phyloP scores from a whole-genome alignment of 495 filamentous ascomycete genomes.

The Daldinia bambusicola region DNA sequence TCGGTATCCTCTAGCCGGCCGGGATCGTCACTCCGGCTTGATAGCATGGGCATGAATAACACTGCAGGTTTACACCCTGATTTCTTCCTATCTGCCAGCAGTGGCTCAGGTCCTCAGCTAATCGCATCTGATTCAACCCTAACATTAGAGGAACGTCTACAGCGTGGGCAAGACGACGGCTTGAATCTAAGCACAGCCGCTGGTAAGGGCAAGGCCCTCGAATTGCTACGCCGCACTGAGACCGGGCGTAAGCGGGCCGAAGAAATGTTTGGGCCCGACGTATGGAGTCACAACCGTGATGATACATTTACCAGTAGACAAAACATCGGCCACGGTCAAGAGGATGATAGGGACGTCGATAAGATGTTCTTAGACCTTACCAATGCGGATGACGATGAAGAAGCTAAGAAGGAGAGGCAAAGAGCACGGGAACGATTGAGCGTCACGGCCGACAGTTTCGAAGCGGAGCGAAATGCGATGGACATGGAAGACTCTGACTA shows the following conservation, averaged over 20 bases:
- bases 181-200: slow-evolving; percentile 47
- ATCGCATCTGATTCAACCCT: slow-evolving; percentile 47
- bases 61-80: slow-evolving; percentile 46
- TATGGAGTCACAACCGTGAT: slow-evolving; percentile 47
- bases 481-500: slow-evolving; percentile 52
- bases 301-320: slow-evolving; percentile 39
- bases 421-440: slow-evolving; percentile 38
- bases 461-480: slow-evolving; percentile 51
- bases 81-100: slow-evolving; percentile 51
- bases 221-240: slow-evolving; percentile 54
- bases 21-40: slow-evolving; percentile 46
- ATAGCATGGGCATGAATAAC: slow-evolving; percentile 50
- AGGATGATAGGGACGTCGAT: slow-evolving; percentile 58
- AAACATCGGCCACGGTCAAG: slow-evolving; percentile 41
- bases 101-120: slow-evolving; percentile 49
- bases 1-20: slow-evolving; percentile 49
- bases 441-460: slow-evolving; percentile 52
- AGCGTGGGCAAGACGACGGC: slow-evolving; percentile 50
- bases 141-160: slow-evolving; percentile 56
- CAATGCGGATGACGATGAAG: slow-evolving; percentile 61
- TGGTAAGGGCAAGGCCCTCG: slow-evolving; percentile 50
- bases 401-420: slow-evolving; percentile 47
- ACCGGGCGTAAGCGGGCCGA: slow-evolving; percentile 53
- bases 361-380: slow-evolving; percentile 65
- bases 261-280: slow-evolving; percentile 52